These are phyloP conservation scores for Solanum etuberosum DNA, from an alignment of 257 asterid genomes.

Conservation along the genomic window DNA sequence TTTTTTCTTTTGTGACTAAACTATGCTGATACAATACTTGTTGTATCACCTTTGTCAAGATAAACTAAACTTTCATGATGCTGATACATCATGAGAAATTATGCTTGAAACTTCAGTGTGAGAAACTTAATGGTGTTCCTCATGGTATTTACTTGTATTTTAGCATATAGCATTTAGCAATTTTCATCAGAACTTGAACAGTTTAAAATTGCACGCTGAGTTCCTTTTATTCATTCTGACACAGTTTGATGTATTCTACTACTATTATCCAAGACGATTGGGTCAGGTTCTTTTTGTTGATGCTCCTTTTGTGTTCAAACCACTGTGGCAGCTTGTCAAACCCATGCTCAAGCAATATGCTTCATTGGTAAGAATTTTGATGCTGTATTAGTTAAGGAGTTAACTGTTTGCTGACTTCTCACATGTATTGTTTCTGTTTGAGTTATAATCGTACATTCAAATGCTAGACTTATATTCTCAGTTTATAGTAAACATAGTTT, in stretches of 20 bases:
- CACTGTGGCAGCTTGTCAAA: conserved; percentile 79
- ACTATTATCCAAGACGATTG: conserved; percentile 74
- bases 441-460: neutral
- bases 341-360: conserved; percentile 77
- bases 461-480: neutral
- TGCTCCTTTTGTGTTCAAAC: conserved; percentile 85
- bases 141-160: neutral
- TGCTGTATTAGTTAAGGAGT: neutral
- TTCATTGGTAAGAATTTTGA: conserved; percentile 51
- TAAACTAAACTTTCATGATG: neutral
- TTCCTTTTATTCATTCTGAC: conserved; percentile 4
- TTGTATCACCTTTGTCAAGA: neutral
- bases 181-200: neutral
- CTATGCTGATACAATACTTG: neutral
- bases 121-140: neutral
- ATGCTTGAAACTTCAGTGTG: neutral
- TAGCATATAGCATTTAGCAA: neutral
- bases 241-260: conserved; percentile 83
- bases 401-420: neutral
- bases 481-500: neutral
- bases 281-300: conserved; percentile 77
- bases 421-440: neutral
- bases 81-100: neutral
- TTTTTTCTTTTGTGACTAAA: neutral
- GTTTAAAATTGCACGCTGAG: neutral